phyloP scores from a whole-genome alignment of 139 green algal genomes.

The Coelastrella sp. region DNA sequence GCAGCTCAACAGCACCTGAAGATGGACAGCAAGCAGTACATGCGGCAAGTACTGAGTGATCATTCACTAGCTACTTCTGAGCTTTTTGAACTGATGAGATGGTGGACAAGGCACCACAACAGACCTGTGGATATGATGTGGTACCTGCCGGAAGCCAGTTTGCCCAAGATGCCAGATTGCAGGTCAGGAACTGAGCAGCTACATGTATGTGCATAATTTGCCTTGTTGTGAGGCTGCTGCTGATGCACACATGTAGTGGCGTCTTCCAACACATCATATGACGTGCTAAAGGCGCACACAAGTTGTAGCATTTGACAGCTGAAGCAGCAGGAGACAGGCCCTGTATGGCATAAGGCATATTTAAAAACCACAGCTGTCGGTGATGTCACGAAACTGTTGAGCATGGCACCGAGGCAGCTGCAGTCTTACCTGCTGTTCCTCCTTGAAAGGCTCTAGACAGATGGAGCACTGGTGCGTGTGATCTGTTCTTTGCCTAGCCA shows the following conservation, averaged over 20 bases:
- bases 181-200: too few species aligned
- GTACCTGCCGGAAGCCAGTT: too few species aligned
- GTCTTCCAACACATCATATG: too few species aligned
- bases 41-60: neutral
- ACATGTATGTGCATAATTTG: too few species aligned
- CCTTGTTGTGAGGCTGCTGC: too few species aligned
- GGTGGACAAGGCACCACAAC: neutral
- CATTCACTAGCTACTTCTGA: neutral
- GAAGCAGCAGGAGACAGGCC: too few species aligned
- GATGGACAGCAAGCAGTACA: neutral
- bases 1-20: slow-evolving; percentile 76
- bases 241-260: too few species aligned
- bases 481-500: neutral
- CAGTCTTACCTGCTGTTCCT: neutral
- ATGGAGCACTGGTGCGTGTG: neutral
- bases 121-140: too few species aligned
- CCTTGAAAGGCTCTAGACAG: slow-evolving; percentile 18
- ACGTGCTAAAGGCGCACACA: too few species aligned
- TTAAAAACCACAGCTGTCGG: neutral
- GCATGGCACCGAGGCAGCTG: neutral
- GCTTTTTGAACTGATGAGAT: neutral
- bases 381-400: neutral
- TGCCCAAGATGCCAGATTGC: too few species aligned
- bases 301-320: too few species aligned
- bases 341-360: neutral